These are phyloP conservation scores for Metschnikowia reukaufii DNA, from an alignment of 805 yeast species.

Conservation along the genomic window DNA sequence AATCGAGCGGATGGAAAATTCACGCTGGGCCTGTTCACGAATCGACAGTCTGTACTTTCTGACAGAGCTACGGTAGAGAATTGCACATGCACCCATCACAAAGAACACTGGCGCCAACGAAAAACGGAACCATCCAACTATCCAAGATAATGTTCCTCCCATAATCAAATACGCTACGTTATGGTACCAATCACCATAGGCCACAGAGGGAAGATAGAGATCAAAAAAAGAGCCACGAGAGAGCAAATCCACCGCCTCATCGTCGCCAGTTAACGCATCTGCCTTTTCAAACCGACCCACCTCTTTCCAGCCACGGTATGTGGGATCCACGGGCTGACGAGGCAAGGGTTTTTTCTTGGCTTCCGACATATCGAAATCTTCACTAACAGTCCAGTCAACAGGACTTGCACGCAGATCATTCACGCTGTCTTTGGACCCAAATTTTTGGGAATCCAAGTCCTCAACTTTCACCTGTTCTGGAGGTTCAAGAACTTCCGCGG, in stretches of 20 bases:
- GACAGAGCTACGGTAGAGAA: slow-evolving; percentile 80
- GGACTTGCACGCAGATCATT: slow-evolving; percentile 12
- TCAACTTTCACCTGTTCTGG: slow-evolving; percentile 28
- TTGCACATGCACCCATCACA: slow-evolving; percentile 57
- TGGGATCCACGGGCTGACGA: slow-evolving; percentile 59
- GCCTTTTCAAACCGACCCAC: slow-evolving; percentile 82
- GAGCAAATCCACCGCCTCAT: slow-evolving; percentile 68
- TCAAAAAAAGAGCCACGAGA: slow-evolving; percentile 74
- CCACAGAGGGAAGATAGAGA: slow-evolving; percentile 66
- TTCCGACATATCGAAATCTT: slow-evolving; percentile 36
- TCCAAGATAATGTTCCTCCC: slow-evolving; percentile 73
- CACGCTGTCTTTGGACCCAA: slow-evolving; percentile 2
- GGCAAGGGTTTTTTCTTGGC: slow-evolving; percentile 39
- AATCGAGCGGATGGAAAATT: slow-evolving; percentile 72
- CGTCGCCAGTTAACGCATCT: slow-evolving; percentile 64
- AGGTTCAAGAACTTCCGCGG: slow-evolving; percentile 34
- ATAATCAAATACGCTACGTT: slow-evolving; percentile 68
- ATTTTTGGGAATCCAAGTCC: slow-evolving; percentile 15
- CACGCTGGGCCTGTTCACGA: slow-evolving; percentile 83
- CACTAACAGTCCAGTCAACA: slow-evolving; percentile 34
- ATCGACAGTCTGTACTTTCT: slow-evolving; percentile 72
- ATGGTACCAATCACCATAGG: slow-evolving; percentile 97
- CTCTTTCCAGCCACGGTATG: slow-evolving; percentile 92
- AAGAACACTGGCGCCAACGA: slow-evolving; percentile 81
- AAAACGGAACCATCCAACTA: slow-evolving; percentile 73